Evolutionary conservation across 1,139 yeast genomes (phyloP), one percentile per base, ranked within the genome.

Genomic region (Pichia sp.): DNA sequence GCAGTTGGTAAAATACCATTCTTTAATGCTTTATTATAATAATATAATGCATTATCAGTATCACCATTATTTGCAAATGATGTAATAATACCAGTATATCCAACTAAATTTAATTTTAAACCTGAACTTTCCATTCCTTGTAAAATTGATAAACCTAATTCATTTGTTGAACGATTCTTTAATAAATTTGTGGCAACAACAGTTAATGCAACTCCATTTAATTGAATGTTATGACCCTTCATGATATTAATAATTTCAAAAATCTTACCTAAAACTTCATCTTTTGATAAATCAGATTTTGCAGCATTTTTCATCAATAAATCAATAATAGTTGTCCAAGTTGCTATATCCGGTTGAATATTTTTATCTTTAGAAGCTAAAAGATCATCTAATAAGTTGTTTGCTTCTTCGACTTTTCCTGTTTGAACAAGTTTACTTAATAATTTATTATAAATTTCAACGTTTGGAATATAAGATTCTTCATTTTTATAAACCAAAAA

Each of bases 281-380:
- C 68, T 12, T 37, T 29, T 8, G 53, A 36, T 27, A 49, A 59
- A 11, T 81, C 47, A 25, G 46, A 34, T 25, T 42, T 78, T 44
- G 64, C 69, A 9, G 67, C 64, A 37, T 67, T 65, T 40, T 73
- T 79, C 64, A 82, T 71, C 53, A 74, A 69, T 43, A 73, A 63
- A 57, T 82, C 81, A 45, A 82, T 70, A 30, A 82, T 64, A 34
- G 74, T 74, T n/a, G 90, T 75, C 60, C 78, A 78, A 1, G 92
- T 82, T 16, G 78, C 80, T 41, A 78, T 70, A 58, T 81, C 87
- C 28, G 83, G 85, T 9, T 38, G 6, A 27, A 45, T 28, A 12
- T 27, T 20, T 28, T 41, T 29, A n/a, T 69, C 64, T 32, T 67
- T 47, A 8, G 55, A 40, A 9, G 45, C 49, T 5, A 53, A 47